Conservation (phyloP, 176 grass and related monocot species). For the Ensete ventricosum region DNA sequence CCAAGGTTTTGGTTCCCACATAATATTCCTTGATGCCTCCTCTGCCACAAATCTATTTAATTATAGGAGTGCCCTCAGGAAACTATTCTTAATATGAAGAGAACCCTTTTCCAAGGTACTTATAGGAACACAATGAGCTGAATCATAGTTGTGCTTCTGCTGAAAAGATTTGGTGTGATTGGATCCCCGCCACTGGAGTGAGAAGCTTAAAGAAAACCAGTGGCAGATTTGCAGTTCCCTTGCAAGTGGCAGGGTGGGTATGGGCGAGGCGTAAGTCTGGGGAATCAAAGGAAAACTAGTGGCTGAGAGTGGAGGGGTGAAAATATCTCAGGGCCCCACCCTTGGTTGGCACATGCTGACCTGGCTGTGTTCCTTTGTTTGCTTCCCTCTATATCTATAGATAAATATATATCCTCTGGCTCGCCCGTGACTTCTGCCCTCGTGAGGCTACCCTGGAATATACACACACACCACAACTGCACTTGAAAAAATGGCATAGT, state of each 20-base stretch:
- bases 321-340: neutral
- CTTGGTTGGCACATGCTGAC: neutral
- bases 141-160: too few species aligned
- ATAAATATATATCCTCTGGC: neutral
- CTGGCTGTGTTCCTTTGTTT: neutral
- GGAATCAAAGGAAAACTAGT: neutral
- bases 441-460: neutral
- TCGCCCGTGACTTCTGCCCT: neutral
- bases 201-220: neutral
- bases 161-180: too few species aligned
- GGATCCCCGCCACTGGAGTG: too few species aligned
- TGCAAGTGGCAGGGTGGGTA: neutral
- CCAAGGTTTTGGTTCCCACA: too few species aligned
- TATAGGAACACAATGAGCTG: too few species aligned
- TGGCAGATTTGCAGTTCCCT: neutral
- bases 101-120: too few species aligned
- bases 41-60: too few species aligned
- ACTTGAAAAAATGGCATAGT: neutral
- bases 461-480: neutral
- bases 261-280: neutral
- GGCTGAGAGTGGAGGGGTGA: neutral
- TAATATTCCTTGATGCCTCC: too few species aligned
- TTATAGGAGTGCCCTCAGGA: too few species aligned
- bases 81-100: too few species aligned
- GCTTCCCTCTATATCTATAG: neutral